Evolutionary conservation across 768 basidiomycete genomes (phyloP).

Genomic region (Rhizopogon vesiculosus): DNA sequence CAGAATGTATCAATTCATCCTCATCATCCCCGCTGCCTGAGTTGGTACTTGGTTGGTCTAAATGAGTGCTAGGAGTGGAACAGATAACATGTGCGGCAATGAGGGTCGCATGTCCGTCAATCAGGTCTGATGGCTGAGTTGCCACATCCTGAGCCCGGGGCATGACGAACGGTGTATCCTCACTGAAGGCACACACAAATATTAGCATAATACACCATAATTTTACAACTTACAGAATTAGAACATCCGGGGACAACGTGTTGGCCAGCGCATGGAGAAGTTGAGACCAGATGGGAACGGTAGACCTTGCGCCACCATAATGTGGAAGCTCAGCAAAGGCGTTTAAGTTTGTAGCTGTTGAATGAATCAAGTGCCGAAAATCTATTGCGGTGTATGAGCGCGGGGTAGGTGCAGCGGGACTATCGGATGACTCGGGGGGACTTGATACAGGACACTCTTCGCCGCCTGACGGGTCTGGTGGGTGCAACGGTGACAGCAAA

Average conservation of each 20-base stretch:
- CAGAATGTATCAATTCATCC: neutral
- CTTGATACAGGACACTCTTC: too few species aligned
- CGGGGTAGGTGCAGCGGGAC: neutral
- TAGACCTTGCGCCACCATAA: neutral
- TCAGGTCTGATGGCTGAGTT: neutral
- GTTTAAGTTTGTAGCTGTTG: neutral
- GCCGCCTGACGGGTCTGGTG: too few species aligned
- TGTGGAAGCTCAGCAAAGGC: too few species aligned
- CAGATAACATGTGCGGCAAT: neutral
- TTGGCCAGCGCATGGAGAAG: neutral
- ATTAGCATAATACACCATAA: neutral
- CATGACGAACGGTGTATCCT: neutral
- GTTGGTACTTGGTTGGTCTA: neutral
- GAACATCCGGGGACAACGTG: neutral
- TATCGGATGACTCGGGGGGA: too few species aligned
- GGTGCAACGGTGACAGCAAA: neutral
- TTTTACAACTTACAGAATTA: neutral
- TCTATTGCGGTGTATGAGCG: neutral
- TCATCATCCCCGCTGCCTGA: neutral
- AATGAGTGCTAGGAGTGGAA: too few species aligned
- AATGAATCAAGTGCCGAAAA: neutral
- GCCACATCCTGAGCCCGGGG: neutral
- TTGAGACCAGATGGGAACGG: neutral
- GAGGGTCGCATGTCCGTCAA: neutral
- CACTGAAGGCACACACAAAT: neutral